A percentile compares a stretch with the other conserved stretches of the same genome.
phyloP scores from a whole-genome alignment of 306 rosid genomes.

The Arachis hypogaea region DNA sequence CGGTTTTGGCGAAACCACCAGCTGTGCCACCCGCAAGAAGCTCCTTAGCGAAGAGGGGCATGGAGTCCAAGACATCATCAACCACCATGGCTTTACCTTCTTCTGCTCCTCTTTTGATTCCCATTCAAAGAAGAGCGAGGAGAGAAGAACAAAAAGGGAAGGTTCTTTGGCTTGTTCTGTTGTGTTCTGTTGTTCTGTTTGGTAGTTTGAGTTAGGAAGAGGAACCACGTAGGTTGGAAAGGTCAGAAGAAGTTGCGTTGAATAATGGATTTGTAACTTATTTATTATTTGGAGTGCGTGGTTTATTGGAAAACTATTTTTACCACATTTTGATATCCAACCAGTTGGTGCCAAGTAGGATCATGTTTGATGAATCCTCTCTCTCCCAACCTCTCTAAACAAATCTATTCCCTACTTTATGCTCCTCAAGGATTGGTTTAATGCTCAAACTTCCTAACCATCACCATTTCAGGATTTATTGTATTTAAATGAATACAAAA shows the following conservation, averaged over 20 bases:
- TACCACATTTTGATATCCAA: neutral
- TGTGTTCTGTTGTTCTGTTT: neutral
- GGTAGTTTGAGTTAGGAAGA: neutral
- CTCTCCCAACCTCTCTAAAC: neutral
- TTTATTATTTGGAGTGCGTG: neutral
- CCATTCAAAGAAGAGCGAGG: constrained; percentile 42
- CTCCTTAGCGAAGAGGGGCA: constrained; percentile 85
- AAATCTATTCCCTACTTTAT: neutral
- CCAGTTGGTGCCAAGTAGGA: constrained; percentile 14
- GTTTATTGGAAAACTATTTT: neutral
- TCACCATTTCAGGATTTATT: too few species aligned
- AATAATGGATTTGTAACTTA: neutral
- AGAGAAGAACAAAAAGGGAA: neutral
- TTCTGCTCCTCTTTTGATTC: constrained; percentile 48
- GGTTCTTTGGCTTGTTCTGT: neutral
- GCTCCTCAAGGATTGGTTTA: too few species aligned
- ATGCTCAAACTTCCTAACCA: too few species aligned
- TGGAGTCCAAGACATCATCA: constrained; percentile 53
- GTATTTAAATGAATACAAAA: too few species aligned
- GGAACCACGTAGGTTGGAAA: neutral
- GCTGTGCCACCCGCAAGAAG: constrained; percentile 85
- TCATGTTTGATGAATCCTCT: neutral
- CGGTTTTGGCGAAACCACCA: constrained; percentile 79
- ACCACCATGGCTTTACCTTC: constrained; percentile 32
- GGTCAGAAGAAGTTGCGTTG: neutral